phyloP scores from a whole-genome alignment of 495 filamentous ascomycete species.

The Trichocladium antarcticum region DNA sequence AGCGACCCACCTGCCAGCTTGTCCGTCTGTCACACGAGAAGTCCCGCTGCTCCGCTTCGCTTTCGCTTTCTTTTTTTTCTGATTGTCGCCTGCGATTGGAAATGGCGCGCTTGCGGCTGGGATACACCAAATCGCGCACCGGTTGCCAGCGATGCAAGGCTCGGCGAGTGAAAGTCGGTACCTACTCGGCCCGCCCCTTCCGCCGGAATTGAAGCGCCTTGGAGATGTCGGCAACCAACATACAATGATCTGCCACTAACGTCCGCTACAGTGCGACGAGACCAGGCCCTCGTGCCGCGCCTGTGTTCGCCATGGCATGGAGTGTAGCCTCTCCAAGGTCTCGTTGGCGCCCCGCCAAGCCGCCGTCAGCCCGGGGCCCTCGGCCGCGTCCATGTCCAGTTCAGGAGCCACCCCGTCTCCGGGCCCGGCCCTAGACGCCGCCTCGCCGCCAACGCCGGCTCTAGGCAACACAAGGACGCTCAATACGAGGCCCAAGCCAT shows the following conservation, averaged over 20 bases:
- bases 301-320: conserved; percentile 22
- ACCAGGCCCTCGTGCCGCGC: conserved; percentile 23
- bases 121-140: conserved; percentile 23
- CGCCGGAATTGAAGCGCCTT: not conserved
- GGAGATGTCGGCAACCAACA: no score
- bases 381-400: not conserved
- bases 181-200: not conserved
- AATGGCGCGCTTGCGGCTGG: conserved; percentile 22
- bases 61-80: conserved; percentile 9
- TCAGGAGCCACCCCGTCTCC: not conserved
- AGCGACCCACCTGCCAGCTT: no score
- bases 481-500: no score
- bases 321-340: conserved; percentile 24
- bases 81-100: not conserved
- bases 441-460: not conserved
- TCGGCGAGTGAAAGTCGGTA: conserved; percentile 23
- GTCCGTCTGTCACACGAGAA: no score
- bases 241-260: not conserved
- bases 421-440: not conserved
- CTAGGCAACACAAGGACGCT: not conserved
- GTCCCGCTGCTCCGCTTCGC: not conserved
- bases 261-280: conserved; percentile 22
- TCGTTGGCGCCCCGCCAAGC: not conserved
- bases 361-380: not conserved
- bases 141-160: conserved; percentile 25